Evolutionary conservation across 2,329 filamentous ascomycete species (phyloP), one percentile per base, ranked within the genome.

Genomic region (Aureobasidium sp.): DNA sequence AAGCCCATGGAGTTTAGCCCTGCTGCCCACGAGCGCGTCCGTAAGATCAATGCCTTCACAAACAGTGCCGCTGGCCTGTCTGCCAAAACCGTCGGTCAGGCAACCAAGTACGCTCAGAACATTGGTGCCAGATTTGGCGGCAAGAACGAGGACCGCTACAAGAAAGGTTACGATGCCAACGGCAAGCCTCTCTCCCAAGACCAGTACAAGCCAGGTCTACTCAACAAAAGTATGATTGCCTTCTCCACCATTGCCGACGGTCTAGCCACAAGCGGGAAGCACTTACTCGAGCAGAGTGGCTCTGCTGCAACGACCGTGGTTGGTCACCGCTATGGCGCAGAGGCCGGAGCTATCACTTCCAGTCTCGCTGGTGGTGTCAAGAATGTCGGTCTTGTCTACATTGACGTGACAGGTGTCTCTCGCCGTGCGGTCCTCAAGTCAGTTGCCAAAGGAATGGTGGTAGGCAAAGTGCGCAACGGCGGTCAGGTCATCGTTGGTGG

Each of bases 161-260:
- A 82, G 22, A 84, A 82, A 69, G 86, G 87, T 1, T 83, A 82
- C 63, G 89, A 89, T 63, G 84, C 86, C 63, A 84, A 92, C 64
- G 90, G 90, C 39, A 85, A 86, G 57, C 80, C 82, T 4, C 75
- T 79, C 42, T 14, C 49, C 3, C 36, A 55, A 15, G 73, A 78
- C 20, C 76, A 78, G 20, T 95, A 94, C 77, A 96, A 96, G 76
- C 93, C 94, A 0, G 93, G 94, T 5, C 78, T 99, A 34, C 77
- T 99, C 67, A 99, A 99, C 78, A 97, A 96, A 81, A 91, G 87
- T 65, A 80, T 99, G 78, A 97, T 99, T 79, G 94, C 94, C 0
- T 97, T 97, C 74, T 91, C 89, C 42, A 99, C 94, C 0, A 85
- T 99, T 48, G 90, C 91, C 27, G 94, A 99, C 70, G 94, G 94